Conservation (phyloP, 2,329 filamentous ascomycete species). For the Penicillium crustosum region DNA sequence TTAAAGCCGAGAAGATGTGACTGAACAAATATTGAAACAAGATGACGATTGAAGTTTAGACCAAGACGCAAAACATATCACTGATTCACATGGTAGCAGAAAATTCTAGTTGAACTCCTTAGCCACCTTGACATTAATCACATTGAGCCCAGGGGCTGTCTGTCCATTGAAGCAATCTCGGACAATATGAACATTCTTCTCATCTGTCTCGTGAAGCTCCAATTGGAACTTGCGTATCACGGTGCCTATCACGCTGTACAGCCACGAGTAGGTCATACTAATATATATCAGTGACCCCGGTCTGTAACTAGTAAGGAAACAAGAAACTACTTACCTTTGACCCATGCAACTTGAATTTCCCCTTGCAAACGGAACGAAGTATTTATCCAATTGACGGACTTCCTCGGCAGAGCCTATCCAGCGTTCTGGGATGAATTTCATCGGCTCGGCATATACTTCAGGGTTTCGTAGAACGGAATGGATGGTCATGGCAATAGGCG, state of each 20-base stretch:
- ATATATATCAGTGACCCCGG: neutral
- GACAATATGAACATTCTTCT: neutral
- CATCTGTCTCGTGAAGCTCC: neutral
- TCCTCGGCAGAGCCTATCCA: neutral
- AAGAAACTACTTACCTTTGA: neutral
- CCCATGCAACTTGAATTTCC: neutral
- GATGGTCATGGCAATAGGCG: neutral
- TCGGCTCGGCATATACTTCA: neutral
- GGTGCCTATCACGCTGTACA: neutral
- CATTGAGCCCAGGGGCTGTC: neutral
- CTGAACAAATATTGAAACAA: too few relatives aligned
- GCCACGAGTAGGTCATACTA: neutral
- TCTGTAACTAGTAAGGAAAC: neutral
- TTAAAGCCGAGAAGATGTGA: neutral
- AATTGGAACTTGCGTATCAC: neutral
- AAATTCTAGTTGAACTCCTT: neutral
- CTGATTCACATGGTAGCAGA: too few relatives aligned
- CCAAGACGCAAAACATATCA: neutral
- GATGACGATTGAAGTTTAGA: too few relatives aligned
- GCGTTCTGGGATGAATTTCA: neutral
- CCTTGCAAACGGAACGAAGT: neutral
- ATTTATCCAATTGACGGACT: neutral
- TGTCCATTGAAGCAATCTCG: neutral
- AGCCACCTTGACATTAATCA: neutral
- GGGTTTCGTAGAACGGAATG: neutral